These are phyloP conservation scores for Rhodocollybia butyracea DNA, from an alignment of 768 basidiomycete species.

Conservation along the genomic window DNA sequence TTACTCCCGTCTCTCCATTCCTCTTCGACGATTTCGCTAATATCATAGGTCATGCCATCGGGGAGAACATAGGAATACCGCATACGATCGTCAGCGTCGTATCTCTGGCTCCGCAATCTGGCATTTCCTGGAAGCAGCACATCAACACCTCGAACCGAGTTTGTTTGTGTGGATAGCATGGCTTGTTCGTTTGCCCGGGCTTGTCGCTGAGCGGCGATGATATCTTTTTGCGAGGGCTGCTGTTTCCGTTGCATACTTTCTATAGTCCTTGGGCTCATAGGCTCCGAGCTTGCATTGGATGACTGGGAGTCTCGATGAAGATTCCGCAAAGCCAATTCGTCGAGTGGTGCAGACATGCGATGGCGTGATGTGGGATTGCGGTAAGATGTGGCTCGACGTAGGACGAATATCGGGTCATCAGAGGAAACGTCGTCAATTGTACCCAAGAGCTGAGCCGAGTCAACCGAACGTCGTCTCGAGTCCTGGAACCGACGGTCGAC, in stretches of 20 bases:
- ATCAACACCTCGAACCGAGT: slow-evolving; percentile 85
- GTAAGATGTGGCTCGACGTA: slow-evolving; percentile 79
- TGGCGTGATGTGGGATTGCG: slow-evolving; percentile 67
- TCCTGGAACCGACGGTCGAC: slow-evolving; percentile 58
- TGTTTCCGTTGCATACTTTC: not conserved
- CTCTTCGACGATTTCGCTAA: slow-evolving; percentile 89
- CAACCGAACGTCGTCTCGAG: slow-evolving; percentile 82
- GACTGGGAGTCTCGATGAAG: slow-evolving; percentile 67
- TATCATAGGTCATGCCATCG: slow-evolving; percentile 89
- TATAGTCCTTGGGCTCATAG: not conserved
- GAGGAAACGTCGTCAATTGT: slow-evolving; percentile 69
- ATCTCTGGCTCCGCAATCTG: slow-evolving; percentile 79
- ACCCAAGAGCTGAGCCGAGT: slow-evolving; percentile 71
- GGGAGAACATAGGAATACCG: slow-evolving; percentile 93
- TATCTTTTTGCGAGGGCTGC: slow-evolving; percentile 71
- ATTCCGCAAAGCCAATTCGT: slow-evolving; percentile 78
- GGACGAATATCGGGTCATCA: slow-evolving; percentile 86
- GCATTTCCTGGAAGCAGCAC: slow-evolving; percentile 83
- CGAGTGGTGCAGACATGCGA: slow-evolving; percentile 72
- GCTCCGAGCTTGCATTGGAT: slow-evolving; percentile 27
- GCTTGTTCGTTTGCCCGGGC: slow-evolving; percentile 83
- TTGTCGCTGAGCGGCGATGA: slow-evolving; percentile 91
- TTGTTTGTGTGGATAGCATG: slow-evolving; percentile 75
- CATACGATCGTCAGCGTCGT: slow-evolving; percentile 66
- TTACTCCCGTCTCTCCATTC: slow-evolving; percentile 59